A percentile compares a stretch with the other conserved stretches of the same genome.
phyloP scores from a whole-genome alignment of 164 flowering plant genomes.

The Magnolia sinica region DNA sequence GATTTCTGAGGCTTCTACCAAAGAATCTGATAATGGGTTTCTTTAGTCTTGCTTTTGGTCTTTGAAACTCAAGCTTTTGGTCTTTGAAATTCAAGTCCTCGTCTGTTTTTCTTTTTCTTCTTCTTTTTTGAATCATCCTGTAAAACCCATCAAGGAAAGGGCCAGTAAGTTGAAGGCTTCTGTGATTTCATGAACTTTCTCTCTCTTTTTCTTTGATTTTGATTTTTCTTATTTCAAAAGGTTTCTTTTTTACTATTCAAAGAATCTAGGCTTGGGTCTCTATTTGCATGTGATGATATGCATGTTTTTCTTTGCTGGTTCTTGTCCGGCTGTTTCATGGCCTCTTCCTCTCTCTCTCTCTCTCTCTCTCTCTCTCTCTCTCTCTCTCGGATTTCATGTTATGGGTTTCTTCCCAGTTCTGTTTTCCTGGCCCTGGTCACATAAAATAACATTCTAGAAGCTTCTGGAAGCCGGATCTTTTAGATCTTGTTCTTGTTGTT shows the following conservation, averaged over 20 bases:
- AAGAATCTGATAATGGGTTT: conserved; percentile 16
- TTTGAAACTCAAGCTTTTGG: background rate
- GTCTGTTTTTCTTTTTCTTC: too few species aligned
- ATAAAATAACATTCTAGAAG: conserved; percentile 58
- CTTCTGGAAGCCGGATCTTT: conserved; percentile 16
- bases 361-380: background rate
- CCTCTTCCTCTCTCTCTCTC: background rate
- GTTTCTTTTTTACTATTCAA: too few species aligned
- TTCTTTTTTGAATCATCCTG: too few species aligned
- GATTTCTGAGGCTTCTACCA: background rate
- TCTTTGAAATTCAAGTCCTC: too few species aligned
- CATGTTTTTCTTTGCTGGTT: background rate
- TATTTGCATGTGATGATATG: background rate
- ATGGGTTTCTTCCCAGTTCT: background rate
- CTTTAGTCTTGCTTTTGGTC: background rate
- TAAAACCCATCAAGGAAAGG: too few species aligned
- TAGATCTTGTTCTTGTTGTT: background rate
- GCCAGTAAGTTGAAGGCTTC: too few species aligned
- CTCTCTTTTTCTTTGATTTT: too few species aligned
- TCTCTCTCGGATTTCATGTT: background rate
- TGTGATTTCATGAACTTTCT: too few species aligned
- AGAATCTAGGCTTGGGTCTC: too few species aligned
- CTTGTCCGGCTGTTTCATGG: background rate
- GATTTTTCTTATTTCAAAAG: too few species aligned
- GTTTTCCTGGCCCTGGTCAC: conserved; percentile 24